Percentiles rank a stretch among this genome's conserved stretches.
phyloP scores from a whole-genome alignment of 352 stramenopile genomes.

The Pythium rhizo-oryzae region DNA sequence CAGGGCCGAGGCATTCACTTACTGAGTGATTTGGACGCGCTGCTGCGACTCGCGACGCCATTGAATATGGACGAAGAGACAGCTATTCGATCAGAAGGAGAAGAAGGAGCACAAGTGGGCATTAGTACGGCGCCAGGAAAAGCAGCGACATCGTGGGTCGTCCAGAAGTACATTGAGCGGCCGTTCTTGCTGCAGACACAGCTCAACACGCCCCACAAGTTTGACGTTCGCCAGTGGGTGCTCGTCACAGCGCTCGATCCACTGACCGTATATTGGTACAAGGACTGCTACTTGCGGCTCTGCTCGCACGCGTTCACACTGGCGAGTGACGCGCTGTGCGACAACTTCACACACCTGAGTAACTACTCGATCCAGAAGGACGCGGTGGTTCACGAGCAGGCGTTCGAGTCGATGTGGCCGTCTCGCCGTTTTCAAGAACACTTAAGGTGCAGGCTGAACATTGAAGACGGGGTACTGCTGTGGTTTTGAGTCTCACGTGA shows the following conservation, averaged over 20 bases:
- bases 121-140: neutral
- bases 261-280: conserved; percentile 64
- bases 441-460: conserved; percentile 35
- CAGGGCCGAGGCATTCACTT: conserved; percentile 74
- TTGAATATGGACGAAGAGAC: neutral
- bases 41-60: conserved; percentile 27
- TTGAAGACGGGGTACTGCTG: neutral
- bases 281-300: conserved; percentile 78
- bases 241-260: conserved; percentile 68
- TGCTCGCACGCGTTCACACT: conserved; percentile 61
- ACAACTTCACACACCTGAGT: conserved; percentile 76
- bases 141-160: conserved; percentile 43
- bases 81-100: neutral
- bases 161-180: conserved; percentile 89
- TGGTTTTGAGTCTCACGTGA: neutral
- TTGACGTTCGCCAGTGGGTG: conserved; percentile 89
- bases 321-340: conserved; percentile 29
- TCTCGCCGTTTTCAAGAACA: conserved; percentile 42
- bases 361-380: conserved; percentile 88
- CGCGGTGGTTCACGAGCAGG: conserved; percentile 9
- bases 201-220: conserved; percentile 52
- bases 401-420: conserved; percentile 63
- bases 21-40: conserved; percentile 37
- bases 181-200: conserved; percentile 62
- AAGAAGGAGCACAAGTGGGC: neutral